Evolutionary conservation across 371 early-diverging fungal genomes (phyloP), one percentile per base, ranked within the genome.

Genomic region (Dichotomocladium elegans): DNA sequence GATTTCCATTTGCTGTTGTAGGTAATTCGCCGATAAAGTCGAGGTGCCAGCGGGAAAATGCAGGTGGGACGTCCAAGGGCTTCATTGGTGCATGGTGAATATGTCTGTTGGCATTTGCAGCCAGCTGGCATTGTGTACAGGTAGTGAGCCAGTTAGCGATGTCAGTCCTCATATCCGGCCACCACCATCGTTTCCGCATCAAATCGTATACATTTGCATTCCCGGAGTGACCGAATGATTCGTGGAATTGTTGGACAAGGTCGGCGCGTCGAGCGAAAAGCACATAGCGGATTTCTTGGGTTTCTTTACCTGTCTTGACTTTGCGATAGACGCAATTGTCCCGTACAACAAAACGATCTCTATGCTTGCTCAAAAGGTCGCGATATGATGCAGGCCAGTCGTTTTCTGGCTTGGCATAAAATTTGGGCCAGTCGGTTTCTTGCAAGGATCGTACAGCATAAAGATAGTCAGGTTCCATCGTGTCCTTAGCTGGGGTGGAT

Each of bases 11-110:
- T 2, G 28, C 12, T 0, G 66, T 61, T 3, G 29, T 45, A 2
- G 59, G 60, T 1, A 58, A 35, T 47, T 66, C 66, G 31, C 61
- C 66, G 12, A 62, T 30, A 26, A 60, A 60, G 44, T 62, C 67
- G 6, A 66, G 35, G 31, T 66, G 67, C 62, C 64, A 64, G 14
- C 56, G 54, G 4, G 49, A 34, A 45, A 63, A 63, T 0, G 30
- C 15, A n/a, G 40, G 26, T 3, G 51, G 49, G 3, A 35, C 37
- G 12, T 49, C 25, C 37, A 49, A 35, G 7, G 49, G 49, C 29
- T 49, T 48, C 64, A 56, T 64, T 10, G 31, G 42, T 15, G 41
- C 50, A 22, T 53, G 49, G 17, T 48, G 56, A 17, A 6, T 27
- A 2, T 33, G 3, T 3, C 43, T 22, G 19, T 3, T 11, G 11